These are phyloP conservation scores for Saccharomycopsis fermentans DNA, from an alignment of 805 yeast genomes.

Conservation along the genomic window DNA sequence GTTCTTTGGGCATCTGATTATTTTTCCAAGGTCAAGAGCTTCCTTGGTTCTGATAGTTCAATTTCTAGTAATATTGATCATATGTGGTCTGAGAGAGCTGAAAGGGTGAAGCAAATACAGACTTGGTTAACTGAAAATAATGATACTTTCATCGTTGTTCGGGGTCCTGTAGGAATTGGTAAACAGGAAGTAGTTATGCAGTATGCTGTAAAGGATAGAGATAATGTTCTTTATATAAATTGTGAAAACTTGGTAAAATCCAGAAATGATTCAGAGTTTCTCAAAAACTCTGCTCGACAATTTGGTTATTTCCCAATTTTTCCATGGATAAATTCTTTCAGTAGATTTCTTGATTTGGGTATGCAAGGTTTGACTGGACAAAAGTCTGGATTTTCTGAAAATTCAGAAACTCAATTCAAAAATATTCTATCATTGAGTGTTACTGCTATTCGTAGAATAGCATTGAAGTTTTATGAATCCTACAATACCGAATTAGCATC, in stretches of 20 bases:
- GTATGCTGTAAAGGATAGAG: slow-evolving; percentile 50
- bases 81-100: slow-evolving; percentile 65
- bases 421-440: slow-evolving; percentile 65
- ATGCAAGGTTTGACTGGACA: slow-evolving; percentile 91
- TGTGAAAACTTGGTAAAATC: slow-evolving; percentile 70
- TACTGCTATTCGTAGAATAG: slow-evolving; percentile 62
- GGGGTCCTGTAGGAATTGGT: slow-evolving; percentile 96
- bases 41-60: slow-evolving; percentile 26
- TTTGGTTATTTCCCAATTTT: slow-evolving; percentile 90
- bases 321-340: slow-evolving; percentile 79
- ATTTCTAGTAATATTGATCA: slow-evolving; percentile 18
- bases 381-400: slow-evolving; percentile 79
- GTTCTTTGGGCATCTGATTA: slow-evolving; percentile 27
- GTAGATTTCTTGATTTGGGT: slow-evolving; percentile 72
- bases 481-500: slow-evolving; percentile 11
- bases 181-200: slow-evolving; percentile 69
- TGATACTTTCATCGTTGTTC: slow-evolving; percentile 80
- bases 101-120: slow-evolving; percentile 55
- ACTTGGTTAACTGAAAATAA: slow-evolving; percentile 81
- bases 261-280: slow-evolving; percentile 59
- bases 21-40: slow-evolving; percentile 26
- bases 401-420: slow-evolving; percentile 71
- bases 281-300: slow-evolving; percentile 60
- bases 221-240: slow-evolving; percentile 59
- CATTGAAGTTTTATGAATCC: slow-evolving; percentile 34